A percentile compares a stretch with the other conserved stretches of the same genome.
Conservation (phyloP, 106 monocot genomes). For the Agapanthus africanus region DNA sequence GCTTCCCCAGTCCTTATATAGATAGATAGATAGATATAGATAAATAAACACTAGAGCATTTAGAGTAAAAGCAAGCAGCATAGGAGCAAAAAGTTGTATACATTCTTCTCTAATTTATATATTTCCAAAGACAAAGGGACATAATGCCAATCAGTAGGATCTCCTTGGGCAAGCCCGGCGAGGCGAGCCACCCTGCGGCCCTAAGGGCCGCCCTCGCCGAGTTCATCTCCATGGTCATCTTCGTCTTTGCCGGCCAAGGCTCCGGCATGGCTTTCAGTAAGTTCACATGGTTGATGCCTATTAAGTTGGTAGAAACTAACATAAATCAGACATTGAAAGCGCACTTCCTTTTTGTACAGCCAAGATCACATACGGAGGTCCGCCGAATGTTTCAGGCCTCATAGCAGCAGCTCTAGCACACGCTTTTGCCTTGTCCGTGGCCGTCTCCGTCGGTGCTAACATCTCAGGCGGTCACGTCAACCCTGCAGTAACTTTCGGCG, state of each 20-base stretch:
- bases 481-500: slow-evolving; percentile 55
- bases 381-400: slow-evolving; percentile 4
- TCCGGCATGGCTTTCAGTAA: slow-evolving; percentile 59
- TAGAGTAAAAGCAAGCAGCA: no score
- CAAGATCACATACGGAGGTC: neutral
- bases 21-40: no score
- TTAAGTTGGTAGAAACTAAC: neutral
- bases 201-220: slow-evolving; percentile 56
- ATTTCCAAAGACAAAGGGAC: no score
- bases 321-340: neutral
- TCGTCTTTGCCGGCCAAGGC: slow-evolving; percentile 66
- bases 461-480: slow-evolving; percentile 57
- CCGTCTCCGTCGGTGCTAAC: slow-evolving; percentile 34
- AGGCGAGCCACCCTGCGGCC: slow-evolving; percentile 39
- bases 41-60: no score
- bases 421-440: slow-evolving; percentile 36
- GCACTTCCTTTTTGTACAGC: neutral
- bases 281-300: neutral
- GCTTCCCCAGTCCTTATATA: no score
- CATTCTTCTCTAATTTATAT: no score
- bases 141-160: slow-evolving; percentile 46
- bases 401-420: slow-evolving; percentile 27
- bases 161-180: slow-evolving; percentile 28
- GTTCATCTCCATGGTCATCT: slow-evolving; percentile 60
- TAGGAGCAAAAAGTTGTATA: no score